Percentiles rank a stretch among this genome's conserved stretches.
Evolutionary conservation across 495 filamentous ascomycete genomes (phyloP).

Genomic region (Penicillium cosmopolitanum): DNA sequence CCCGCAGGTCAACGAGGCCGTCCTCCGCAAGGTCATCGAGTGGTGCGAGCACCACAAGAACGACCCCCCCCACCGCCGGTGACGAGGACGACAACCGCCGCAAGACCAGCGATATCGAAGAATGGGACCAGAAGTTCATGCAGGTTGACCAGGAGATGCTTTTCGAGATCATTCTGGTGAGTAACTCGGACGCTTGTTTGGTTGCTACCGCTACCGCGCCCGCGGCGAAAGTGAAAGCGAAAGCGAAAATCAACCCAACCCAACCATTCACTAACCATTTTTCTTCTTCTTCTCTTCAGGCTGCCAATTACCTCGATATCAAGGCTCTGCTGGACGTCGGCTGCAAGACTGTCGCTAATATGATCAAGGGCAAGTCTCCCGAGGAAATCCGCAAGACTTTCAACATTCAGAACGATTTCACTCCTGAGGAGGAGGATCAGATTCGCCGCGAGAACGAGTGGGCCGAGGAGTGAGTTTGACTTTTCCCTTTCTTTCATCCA

Average conservation of each 20-base stretch:
- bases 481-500: neutral
- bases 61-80: conserved; percentile 79
- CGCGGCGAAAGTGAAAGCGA: no score
- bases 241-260: no score
- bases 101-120: conserved; percentile 98
- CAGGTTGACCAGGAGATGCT: conserved; percentile 99
- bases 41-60: conserved; percentile 95
- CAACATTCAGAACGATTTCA: conserved; percentile 77
- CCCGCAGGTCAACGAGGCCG: conserved; percentile 83
- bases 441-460: conserved; percentile 74
- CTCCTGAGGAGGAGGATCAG: conserved; percentile 73
- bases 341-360: conserved; percentile 72
- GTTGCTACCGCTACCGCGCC: neutral
- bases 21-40: conserved; percentile 93
- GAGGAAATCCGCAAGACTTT: conserved; percentile 79
- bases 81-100: conserved; percentile 94
- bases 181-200: conserved; percentile 35
- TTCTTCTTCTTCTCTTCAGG: conserved; percentile 35
- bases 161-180: conserved; percentile 96
- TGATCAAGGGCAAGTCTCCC: conserved; percentile 75
- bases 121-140: conserved; percentile 99
- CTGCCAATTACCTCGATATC: conserved; percentile 76
- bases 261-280: neutral
- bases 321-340: conserved; percentile 68
- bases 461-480: conserved; percentile 64